Percentiles rank a stretch among this genome's conserved stretches.
phyloP scores from a whole-genome alignment of 768 basidiomycete genomes.

The Baorangia bicolor region DNA sequence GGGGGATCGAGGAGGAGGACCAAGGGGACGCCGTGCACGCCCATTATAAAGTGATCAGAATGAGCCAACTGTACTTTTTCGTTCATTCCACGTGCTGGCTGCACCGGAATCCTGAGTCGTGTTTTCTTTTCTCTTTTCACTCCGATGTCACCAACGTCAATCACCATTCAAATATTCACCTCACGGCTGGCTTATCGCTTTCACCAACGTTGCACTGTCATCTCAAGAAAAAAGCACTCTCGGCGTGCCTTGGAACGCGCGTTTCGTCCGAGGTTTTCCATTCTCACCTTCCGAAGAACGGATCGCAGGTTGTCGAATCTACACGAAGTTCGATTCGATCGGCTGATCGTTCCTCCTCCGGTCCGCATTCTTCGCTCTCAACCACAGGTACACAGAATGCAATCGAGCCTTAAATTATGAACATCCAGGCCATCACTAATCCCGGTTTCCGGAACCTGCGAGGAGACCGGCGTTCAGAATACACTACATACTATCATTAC shows the following conservation, averaged over 20 bases:
- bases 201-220: neutral
- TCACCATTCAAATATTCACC: no score
- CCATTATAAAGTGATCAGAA: slow-evolving; percentile 28
- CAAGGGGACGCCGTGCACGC: slow-evolving; percentile 1
- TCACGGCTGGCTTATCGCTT: slow-evolving; percentile 3
- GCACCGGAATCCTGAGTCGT: slow-evolving; percentile 10
- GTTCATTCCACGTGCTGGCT: slow-evolving; percentile 25
- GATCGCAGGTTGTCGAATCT: neutral
- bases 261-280: no score
- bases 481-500: neutral
- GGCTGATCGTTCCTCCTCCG: neutral
- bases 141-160: neutral
- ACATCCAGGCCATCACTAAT: neutral
- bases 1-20: neutral
- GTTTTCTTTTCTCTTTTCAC: neutral
- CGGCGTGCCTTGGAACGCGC: neutral
- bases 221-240: neutral
- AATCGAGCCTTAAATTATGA: neutral
- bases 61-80: slow-evolving; percentile 28
- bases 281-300: neutral
- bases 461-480: neutral
- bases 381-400: neutral
- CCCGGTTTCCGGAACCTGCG: neutral
- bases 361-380: slow-evolving; percentile 2
- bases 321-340: neutral